Evolutionary conservation across 208 protist species (phyloP).

Genomic region (Leishmania mexicana): DNA sequence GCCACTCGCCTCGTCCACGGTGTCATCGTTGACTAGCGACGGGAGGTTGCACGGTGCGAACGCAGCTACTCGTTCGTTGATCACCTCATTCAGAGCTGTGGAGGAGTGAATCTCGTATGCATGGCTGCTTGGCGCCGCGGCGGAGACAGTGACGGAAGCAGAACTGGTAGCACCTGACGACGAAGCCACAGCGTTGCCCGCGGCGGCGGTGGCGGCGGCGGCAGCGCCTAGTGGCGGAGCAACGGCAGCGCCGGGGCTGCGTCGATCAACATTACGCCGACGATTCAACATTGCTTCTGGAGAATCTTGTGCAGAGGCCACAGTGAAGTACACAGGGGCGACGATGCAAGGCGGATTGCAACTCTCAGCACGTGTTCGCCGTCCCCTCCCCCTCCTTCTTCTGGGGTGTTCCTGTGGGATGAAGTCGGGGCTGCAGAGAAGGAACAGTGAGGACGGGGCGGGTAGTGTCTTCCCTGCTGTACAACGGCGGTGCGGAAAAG

Average conservation of each 20-base stretch:
- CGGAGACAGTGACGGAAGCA: not conserved
- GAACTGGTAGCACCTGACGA: not conserved
- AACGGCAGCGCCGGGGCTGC: slow-evolving; percentile 3
- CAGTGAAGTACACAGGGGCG: not conserved
- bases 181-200: not conserved
- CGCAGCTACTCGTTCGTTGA: slow-evolving; percentile 65
- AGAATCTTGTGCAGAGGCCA: not conserved
- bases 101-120: slow-evolving; percentile 18
- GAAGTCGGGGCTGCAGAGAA: not conserved
- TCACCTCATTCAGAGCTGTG: slow-evolving; percentile 34
- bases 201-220: not conserved
- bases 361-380: no score
- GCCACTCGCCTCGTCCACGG: slow-evolving; percentile 34
- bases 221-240: not conserved
- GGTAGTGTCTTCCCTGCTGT: not conserved
- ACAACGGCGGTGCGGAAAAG: not conserved
- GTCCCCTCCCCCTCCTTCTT: not conserved
- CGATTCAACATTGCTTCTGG: slow-evolving; percentile 16
- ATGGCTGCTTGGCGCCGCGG: not conserved
- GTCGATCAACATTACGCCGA: slow-evolving; percentile 21
- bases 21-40: slow-evolving; percentile 52
- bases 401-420: not conserved
- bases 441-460: not conserved
- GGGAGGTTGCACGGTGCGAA: slow-evolving; percentile 70
- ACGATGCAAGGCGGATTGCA: not conserved